Percentiles rank a stretch among this genome's conserved stretches.
These are phyloP conservation scores for Penicillium bialowiezense DNA, from an alignment of 495 filamentous ascomycete species.

Conservation along the genomic window DNA sequence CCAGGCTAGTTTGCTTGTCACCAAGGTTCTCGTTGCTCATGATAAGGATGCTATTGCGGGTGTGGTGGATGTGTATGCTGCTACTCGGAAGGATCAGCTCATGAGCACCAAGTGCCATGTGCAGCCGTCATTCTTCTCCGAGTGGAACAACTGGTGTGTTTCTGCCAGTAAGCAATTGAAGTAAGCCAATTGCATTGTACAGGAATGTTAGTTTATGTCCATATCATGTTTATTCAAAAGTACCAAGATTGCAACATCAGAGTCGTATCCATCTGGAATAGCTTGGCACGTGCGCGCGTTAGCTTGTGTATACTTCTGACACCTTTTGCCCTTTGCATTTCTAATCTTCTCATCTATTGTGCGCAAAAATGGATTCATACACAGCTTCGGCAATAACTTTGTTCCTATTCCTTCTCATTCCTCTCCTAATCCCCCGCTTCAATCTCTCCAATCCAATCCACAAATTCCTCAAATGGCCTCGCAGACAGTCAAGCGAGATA, in stretches of 20 bases:
- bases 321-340: no score
- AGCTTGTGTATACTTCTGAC: no score
- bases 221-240: slow-evolving; percentile 1
- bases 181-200: not conserved
- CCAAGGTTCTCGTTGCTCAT: slow-evolving; percentile 55
- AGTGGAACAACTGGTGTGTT: slow-evolving; percentile 67
- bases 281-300: no score
- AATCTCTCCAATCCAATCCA: slow-evolving; percentile 8
- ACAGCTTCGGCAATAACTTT: slow-evolving; percentile 7
- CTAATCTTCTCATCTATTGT: no score
- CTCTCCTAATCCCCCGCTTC: slow-evolving; percentile 12
- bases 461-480: slow-evolving; percentile 11
- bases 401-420: slow-evolving; percentile 15
- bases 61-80: slow-evolving; percentile 56
- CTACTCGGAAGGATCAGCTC: slow-evolving; percentile 53
- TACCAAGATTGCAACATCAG: no score
- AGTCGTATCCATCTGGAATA: no score
- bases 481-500: slow-evolving; percentile 31
- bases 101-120: slow-evolving; percentile 54
- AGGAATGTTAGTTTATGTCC: slow-evolving; percentile 2
- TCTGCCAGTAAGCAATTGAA: slow-evolving; percentile 47
- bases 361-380: not conserved
- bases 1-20: slow-evolving; percentile 59
- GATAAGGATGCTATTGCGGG: slow-evolving; percentile 45
- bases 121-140: slow-evolving; percentile 61